Conservation (phyloP, 768 basidiomycete genomes). For the Termitomyces sp. region DNA sequence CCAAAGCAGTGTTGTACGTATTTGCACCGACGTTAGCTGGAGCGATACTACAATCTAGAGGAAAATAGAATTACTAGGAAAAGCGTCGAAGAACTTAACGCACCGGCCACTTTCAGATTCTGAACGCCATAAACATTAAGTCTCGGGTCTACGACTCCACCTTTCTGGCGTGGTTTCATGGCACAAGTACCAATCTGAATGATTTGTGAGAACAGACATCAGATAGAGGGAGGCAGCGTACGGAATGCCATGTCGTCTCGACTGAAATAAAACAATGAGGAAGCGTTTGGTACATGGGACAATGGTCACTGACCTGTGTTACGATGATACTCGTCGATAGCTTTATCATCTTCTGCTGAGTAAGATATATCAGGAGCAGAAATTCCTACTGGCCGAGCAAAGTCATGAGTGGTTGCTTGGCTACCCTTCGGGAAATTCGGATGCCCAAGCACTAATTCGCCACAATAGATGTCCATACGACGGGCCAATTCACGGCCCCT, state of each 20-base stretch:
- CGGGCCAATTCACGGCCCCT: constrained; percentile 46
- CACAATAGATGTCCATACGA: constrained; percentile 42
- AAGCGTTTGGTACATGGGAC: neutral
- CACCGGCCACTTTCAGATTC: constrained; percentile 56
- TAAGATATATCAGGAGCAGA: constrained; percentile 34
- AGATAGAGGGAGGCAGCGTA: constrained; percentile 13
- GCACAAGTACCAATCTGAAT: constrained; percentile 58
- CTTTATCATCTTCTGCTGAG: constrained; percentile 33
- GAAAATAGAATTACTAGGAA: neutral
- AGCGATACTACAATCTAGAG: constrained; percentile 31
- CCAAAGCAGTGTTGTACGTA: constrained; percentile 36
- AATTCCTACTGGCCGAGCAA: constrained; percentile 25
- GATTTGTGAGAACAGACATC: neutral
- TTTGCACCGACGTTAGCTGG: constrained; percentile 36
- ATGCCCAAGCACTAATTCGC: constrained; percentile 29
- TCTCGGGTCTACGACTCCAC: constrained; percentile 58
- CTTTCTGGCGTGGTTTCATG: constrained; percentile 55
- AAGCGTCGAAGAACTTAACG: neutral
- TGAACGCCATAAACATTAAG: constrained; percentile 58
- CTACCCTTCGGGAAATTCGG: constrained; percentile 32
- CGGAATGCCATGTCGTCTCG: constrained; percentile 42
- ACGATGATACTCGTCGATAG: constrained; percentile 34
- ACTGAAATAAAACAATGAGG: constrained; percentile 18
- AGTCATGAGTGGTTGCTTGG: constrained; percentile 19
- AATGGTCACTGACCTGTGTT: constrained; percentile 21